Evolutionary conservation across 1,284 basidiomycete genomes (phyloP).

Genomic region (Trichosporon sp.): DNA sequence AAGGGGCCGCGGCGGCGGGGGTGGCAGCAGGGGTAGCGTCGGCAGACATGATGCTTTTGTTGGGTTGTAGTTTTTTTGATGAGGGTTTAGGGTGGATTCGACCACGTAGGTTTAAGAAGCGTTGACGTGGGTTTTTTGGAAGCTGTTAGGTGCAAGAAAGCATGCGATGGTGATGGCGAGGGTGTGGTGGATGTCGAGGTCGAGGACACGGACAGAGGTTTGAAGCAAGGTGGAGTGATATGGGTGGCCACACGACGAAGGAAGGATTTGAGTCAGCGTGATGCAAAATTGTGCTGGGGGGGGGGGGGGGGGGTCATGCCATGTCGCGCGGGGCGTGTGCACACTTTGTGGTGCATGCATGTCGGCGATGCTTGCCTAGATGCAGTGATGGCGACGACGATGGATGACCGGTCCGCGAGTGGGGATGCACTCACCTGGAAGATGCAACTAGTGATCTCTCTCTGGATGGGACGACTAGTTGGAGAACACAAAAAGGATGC

Average conservation of each 20-base stretch:
- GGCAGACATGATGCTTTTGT: conserved; percentile 41
- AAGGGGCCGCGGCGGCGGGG: conserved; percentile 34
- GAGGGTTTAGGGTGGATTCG: conserved; percentile 37
- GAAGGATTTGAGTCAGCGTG: conserved; percentile 15
- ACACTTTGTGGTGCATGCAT: conserved; percentile 2
- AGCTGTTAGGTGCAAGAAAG: conserved; percentile 15
- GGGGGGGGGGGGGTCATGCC: not conserved
- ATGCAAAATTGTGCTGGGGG: conserved; percentile 12
- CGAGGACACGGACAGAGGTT: conserved; percentile 12
- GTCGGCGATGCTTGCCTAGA: not conserved
- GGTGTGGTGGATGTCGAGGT: conserved; percentile 10
- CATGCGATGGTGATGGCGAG: not conserved
- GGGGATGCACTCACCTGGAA: conserved; percentile 24
- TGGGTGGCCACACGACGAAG: conserved; percentile 16
- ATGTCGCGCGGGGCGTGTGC: not conserved
- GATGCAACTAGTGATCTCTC: conserved; percentile 31
- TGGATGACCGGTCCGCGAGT: not conserved
- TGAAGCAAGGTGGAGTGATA: conserved; percentile 2
- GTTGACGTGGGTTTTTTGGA: conserved; percentile 39
- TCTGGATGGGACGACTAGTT: conserved; percentile 27
- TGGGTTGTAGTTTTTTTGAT: conserved; percentile 23
- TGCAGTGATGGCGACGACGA: not conserved
- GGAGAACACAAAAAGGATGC: conserved; percentile 21
- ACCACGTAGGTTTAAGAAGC: conserved; percentile 35
- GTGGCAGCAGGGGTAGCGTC: conserved; percentile 40